Base-by-base conservation (phyloP, 345 rosid species). In the Gossypioides kirkii region DNA sequence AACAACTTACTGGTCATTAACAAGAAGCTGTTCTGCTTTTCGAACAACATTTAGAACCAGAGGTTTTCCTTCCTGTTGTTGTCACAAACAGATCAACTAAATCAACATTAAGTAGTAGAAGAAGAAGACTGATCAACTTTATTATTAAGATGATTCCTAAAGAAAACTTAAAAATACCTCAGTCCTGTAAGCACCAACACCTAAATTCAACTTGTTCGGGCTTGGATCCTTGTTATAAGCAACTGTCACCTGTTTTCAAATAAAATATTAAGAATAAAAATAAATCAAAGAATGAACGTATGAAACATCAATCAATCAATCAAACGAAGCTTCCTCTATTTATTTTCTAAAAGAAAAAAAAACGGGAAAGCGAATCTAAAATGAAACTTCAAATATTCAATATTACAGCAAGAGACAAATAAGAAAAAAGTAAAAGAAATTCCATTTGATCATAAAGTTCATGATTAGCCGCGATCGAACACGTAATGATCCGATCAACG, bases 141-240 rank as follows among this genome's bases (percentile, higher is more conserved):
- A 50, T 50, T 32, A 53, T 5, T 13, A 13, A 52, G 5, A 49
- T 50, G 11, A 43, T 36, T 54, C 60, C 23, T 43, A 6, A 63
- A 49, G 14, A 18, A 45, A 46, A 64, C 22, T 13, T 73, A 2
- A 26, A 49, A 25, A 68, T 8, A 95, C 99, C 96, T 95, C 97
- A 49, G 98, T 95, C 75, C 99, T 88, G 74, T 95, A 95, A 56
- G 99, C 99, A 43, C 99, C 99, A 18, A 92, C 99, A 41, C 99
- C 98, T 79, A 95, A 79, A 82, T 92, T 94, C 69, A 94, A 75
- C 87, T 94, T 94, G 23, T 54, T 73, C n/a, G 97, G 98, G 66
- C 92, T 95, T 10, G 87, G 84, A 78, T 92, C 99, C 75, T 92
- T 91, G 88, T 95, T 95, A 68, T 82, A 95, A 26, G 99, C 98